phyloP scores from a whole-genome alignment of 1,284 basidiomycete genomes.

The Salmacisia buchloeana region DNA sequence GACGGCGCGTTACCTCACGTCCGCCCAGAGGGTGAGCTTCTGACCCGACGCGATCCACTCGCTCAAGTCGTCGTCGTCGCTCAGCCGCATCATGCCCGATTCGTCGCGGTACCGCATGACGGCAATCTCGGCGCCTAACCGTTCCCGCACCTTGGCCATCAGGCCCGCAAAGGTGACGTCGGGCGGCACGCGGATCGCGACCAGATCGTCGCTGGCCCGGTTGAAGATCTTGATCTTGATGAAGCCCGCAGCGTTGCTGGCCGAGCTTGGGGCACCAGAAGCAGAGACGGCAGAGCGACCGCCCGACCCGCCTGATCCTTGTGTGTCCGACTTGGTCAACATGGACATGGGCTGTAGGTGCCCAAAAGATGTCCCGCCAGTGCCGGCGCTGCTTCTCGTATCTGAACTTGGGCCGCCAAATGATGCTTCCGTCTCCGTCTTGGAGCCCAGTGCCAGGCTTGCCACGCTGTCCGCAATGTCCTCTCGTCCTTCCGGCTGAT shows the following conservation, averaged over 20 bases:
- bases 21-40: constrained; percentile 80
- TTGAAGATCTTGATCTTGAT: constrained; percentile 98
- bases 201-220: constrained; percentile 80
- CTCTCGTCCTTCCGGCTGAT: constrained; percentile 8
- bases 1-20: constrained; percentile 19
- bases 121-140: constrained; percentile 71
- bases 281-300: not conserved
- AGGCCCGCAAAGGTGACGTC: constrained; percentile 76
- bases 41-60: constrained; percentile 78
- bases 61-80: constrained; percentile 65
- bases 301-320: not conserved
- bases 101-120: constrained; percentile 70
- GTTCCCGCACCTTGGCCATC: constrained; percentile 80
- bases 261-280: not conserved
- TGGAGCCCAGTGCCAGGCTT: constrained; percentile 12
- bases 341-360: not conserved
- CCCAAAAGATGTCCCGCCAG: constrained; percentile 2
- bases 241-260: constrained; percentile 53
- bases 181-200: constrained; percentile 97
- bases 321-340: constrained; percentile 5
- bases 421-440: constrained; percentile 8
- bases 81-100: constrained; percentile 61
- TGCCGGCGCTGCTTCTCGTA: constrained; percentile 1
- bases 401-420: not conserved
- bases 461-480: constrained; percentile 8